Conservation (phyloP, 371 early-diverging fungal genomes). For the Rhizopus stolonifer region DNA sequence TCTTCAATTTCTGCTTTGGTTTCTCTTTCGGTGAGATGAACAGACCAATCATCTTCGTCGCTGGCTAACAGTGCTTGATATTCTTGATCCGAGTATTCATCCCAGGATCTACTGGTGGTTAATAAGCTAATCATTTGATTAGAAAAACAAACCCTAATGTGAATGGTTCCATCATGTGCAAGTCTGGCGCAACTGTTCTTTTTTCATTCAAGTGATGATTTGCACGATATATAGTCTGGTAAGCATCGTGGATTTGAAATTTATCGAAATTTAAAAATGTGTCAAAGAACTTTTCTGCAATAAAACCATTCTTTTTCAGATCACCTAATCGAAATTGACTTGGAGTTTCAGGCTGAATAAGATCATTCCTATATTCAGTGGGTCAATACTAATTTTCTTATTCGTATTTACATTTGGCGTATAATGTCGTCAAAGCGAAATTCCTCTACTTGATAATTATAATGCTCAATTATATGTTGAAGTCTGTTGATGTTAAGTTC, state of each 20-base stretch:
- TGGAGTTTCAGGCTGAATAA: conserved; percentile 40
- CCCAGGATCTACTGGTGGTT: conserved; percentile 5
- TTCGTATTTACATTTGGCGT: conserved; percentile 38
- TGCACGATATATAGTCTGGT: conserved; percentile 34
- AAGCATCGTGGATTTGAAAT: conserved; percentile 47
- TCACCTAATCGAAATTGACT: conserved; percentile 42
- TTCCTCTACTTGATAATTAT: conserved; percentile 22
- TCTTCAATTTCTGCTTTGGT: conserved; percentile 1
- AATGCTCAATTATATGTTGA: conserved; percentile 3
- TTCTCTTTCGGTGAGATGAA: conserved; percentile 1
- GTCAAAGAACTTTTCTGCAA: conserved; percentile 53
- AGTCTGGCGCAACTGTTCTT: neutral
- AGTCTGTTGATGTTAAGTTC: neutral
- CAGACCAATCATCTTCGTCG: conserved; percentile 7
- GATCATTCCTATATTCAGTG: conserved; percentile 36
- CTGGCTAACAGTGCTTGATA: conserved; percentile 16
- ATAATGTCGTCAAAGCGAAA: conserved; percentile 44
- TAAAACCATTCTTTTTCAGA: conserved; percentile 39
- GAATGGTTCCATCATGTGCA: neutral
- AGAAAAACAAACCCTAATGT: neutral
- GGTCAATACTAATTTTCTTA: neutral
- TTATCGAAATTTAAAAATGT: conserved; percentile 48
- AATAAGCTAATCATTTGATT: neutral
- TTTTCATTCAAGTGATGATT: conserved; percentile 29
- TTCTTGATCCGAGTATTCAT: conserved; percentile 23